Evolutionary conservation across 1,284 basidiomycete genomes (phyloP).

Genomic region (Golubevia sp.): DNA sequence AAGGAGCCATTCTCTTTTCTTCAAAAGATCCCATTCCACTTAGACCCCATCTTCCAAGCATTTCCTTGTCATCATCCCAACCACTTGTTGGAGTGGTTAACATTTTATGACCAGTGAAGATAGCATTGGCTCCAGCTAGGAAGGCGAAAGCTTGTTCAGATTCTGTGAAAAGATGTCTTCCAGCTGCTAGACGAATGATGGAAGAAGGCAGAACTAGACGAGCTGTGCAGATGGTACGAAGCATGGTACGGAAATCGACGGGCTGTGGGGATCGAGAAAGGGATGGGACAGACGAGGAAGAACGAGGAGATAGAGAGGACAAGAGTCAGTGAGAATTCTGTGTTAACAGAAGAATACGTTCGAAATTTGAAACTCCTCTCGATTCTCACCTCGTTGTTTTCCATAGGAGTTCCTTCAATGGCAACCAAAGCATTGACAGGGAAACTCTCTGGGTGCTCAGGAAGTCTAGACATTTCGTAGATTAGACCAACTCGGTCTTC

Average conservation of each 20-base stretch:
- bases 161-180: constrained; percentile 85
- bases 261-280: constrained; percentile 15
- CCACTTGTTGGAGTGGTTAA: constrained; percentile 80
- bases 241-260: constrained; percentile 74
- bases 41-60: constrained; percentile 91
- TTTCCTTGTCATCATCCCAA: constrained; percentile 79
- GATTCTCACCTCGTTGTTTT: constrained; percentile 65
- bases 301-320: background rate
- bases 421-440: constrained; percentile 90
- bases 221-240: constrained; percentile 93
- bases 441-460: constrained; percentile 95
- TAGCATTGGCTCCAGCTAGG: constrained; percentile 96
- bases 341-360: no score
- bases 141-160: constrained; percentile 96
- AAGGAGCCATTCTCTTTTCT: constrained; percentile 35
- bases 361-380: no score
- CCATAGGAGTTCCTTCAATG: constrained; percentile 69
- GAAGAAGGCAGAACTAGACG: constrained; percentile 86
- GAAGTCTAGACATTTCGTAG: constrained; percentile 85
- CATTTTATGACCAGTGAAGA: constrained; percentile 97
- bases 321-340: background rate
- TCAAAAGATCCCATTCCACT: constrained; percentile 81
- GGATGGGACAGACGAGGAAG: background rate
- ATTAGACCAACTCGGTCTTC: constrained; percentile 90
- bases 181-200: constrained; percentile 93